Evolutionary conservation across 2,329 filamentous ascomycete species (phyloP), one percentile per base, ranked within the genome.

Genomic region (Periconia digitata): DNA sequence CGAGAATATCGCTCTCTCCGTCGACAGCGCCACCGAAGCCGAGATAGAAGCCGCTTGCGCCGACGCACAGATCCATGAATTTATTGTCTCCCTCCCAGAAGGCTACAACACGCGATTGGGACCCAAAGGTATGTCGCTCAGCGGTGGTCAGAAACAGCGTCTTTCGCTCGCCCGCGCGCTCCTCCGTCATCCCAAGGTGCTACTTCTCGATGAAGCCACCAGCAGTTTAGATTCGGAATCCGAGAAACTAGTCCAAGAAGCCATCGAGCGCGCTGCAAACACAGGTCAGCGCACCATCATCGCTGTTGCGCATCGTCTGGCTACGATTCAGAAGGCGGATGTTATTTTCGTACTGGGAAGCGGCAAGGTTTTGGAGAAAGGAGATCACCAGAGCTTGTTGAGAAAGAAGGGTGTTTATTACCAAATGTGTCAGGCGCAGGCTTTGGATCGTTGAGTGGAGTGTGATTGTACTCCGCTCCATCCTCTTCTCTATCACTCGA

Each of bases 31-130:
- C 3, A 64, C 62, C 1, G 55, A 68, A 10, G 53, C 51, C 2
- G 62, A 61, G 0, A 63, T 73, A 35, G 51, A 71, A 18, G 42
- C 54, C 12, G 70, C 69, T 2, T 72, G 69, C 32, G 44, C 39
- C 13, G 65, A 66, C 40, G 69, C 70, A 2, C 69, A 73, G 34
- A 72, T 73, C 44, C 69, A 73, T 50, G 66, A 71, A 7, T 73
- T 72, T 55, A 66, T 73, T 44, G 44, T 51, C 1, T 66, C 60
- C 8, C 56, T 72, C 1, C 69, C 69, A 2, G 60, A 70, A 4
- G 64, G 65, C 1, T 73, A 72, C 48, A 46, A 40, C 12, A 72
- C 70, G 4, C 55, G 58, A 6, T 61, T 72, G 1, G 70, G 70
- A 0, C 63, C 67, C 3, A 70, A 69, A 16, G 70, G 70, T 15